Conservation (phyloP, 768 basidiomycete genomes). For the Chalciporus sphaerocephalus region DNA sequence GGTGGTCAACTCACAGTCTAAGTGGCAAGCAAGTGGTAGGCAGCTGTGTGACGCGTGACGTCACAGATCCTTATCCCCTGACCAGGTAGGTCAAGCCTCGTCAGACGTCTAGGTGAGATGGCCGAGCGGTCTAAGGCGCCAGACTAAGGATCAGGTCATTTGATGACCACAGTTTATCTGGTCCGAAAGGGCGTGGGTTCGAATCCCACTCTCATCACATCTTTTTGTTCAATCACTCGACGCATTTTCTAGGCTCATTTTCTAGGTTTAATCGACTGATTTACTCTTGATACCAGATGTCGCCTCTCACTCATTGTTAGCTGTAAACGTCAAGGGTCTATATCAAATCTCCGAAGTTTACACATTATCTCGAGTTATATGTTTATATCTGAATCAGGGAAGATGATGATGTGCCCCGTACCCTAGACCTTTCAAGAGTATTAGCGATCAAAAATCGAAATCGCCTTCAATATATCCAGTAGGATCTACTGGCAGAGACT, state of each 20-base stretch:
- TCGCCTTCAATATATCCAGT: no score
- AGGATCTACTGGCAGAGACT: no score
- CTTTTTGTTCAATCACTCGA: neutral
- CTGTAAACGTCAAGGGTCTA: no score
- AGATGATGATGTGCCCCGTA: no score
- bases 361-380: no score
- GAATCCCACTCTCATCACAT: slow-evolving; percentile 37
- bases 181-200: slow-evolving; percentile 41
- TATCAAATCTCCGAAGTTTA: no score
- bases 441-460: no score
- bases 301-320: no score
- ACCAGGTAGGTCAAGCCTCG: neutral
- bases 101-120: slow-evolving; percentile 37
- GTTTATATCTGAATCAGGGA: no score
- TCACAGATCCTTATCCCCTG: slow-evolving; percentile 9
- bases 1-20: slow-evolving; percentile 8
- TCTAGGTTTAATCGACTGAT: no score
- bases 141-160: slow-evolving; percentile 37
- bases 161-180: slow-evolving; percentile 19
- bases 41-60: slow-evolving; percentile 23
- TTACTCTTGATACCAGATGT: no score
- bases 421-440: no score
- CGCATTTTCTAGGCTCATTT: neutral
- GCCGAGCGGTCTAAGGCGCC: slow-evolving; percentile 63
- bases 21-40: neutral